phyloP scores from a whole-genome alignment of 1,284 basidiomycete species.

The Boletus holoroseus region DNA sequence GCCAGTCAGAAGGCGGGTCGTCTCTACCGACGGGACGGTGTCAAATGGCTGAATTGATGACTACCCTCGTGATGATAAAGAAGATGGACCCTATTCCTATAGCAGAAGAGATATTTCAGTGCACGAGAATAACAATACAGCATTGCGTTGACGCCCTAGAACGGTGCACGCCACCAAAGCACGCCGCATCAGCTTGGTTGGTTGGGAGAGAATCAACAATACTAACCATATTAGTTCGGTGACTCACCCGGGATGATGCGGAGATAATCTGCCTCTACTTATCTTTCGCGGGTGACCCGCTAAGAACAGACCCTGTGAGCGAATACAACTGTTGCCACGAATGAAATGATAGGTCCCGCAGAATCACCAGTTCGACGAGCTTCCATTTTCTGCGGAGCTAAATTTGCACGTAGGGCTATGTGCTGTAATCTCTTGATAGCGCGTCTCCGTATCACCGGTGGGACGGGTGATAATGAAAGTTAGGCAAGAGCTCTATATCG shows the following conservation, averaged over 20 bases:
- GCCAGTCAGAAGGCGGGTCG: neutral
- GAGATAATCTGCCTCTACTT: slow-evolving; percentile 21
- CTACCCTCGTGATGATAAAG: neutral
- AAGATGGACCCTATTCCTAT: neutral
- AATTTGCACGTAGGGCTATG: slow-evolving; percentile 1
- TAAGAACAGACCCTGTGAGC: slow-evolving; percentile 1
- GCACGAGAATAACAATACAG: neutral
- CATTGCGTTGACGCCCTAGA: neutral
- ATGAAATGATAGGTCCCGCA: slow-evolving; percentile 18
- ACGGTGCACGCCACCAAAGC: neutral
- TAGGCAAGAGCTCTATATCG: slow-evolving; percentile 5
- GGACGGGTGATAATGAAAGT: slow-evolving; percentile 2
- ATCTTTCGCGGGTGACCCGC: slow-evolving; percentile 16
- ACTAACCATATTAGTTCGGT: slow-evolving; percentile 12
- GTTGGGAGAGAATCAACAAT: neutral
- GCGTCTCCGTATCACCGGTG: neutral
- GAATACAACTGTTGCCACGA: slow-evolving; percentile 2
- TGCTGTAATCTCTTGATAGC: slow-evolving; percentile 2
- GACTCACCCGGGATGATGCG: slow-evolving; percentile 11
- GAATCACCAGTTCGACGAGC: slow-evolving; percentile 9
- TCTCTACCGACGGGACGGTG: neutral
- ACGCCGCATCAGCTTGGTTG: no score
- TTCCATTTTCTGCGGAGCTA: slow-evolving; percentile 26
- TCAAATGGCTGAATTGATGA: neutral
- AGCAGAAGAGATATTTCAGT: neutral